phyloP scores from a whole-genome alignment of 305 asterid species.

The Fraxinus xanthoxyloides region DNA sequence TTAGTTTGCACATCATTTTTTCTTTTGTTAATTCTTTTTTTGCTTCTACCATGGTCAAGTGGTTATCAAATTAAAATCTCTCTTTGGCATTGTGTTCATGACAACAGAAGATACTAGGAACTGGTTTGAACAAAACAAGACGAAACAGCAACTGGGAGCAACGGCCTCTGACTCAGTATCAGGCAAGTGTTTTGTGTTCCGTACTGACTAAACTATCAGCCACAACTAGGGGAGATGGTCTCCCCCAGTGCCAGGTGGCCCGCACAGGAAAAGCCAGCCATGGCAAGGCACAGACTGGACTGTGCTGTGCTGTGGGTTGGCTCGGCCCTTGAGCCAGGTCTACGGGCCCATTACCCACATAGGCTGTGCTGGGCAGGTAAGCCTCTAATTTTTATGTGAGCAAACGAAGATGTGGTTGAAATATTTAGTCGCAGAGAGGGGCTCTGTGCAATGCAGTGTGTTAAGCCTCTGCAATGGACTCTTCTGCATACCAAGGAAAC shows the following conservation, averaged over 20 bases:
- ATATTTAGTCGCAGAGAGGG: background rate
- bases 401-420: background rate
- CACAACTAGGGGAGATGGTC: background rate
- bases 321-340: background rate
- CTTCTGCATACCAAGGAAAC: background rate
- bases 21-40: background rate
- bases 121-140: conserved; percentile 84
- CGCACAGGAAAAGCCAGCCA: background rate
- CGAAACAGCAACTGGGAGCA: conserved; percentile 97
- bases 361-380: background rate
- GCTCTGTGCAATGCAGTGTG: background rate
- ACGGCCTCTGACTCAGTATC: conserved; percentile 73
- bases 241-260: background rate
- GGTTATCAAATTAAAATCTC: conserved; percentile 3
- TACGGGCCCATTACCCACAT: background rate
- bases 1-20: background rate
- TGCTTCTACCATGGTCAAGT: conserved; percentile 10
- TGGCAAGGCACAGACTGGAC: background rate
- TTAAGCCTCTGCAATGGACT: background rate
- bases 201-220: background rate
- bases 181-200: conserved; percentile 45
- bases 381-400: background rate
- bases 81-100: conserved; percentile 21
- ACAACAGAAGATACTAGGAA: conserved; percentile 78
- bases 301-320: background rate